These are phyloP conservation scores for Dioscorea alata DNA, from an alignment of 106 monocot species.

Conservation along the genomic window DNA sequence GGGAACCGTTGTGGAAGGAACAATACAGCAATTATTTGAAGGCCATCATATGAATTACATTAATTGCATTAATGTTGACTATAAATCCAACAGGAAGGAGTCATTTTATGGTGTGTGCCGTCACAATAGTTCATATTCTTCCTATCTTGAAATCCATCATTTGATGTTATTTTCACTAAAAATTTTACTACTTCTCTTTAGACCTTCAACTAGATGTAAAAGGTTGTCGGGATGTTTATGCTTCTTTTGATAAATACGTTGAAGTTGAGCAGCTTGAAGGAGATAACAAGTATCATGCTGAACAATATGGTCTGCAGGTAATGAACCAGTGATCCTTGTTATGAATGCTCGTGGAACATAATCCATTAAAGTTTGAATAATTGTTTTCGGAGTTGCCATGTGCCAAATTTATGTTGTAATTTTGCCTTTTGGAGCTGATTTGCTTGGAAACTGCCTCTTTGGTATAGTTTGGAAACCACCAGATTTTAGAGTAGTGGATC, in stretches of 20 bases:
- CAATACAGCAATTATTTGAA: conserved; percentile 78
- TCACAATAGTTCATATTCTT: no score
- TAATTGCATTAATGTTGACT: conserved; percentile 80
- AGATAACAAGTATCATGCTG: conserved; percentile 95
- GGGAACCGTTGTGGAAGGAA: conserved; percentile 76
- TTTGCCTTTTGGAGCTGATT: no score
- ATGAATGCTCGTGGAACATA: no score
- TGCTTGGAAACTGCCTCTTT: no score
- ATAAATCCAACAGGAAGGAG: conserved; percentile 69
- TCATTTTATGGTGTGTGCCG: conserved; percentile 59
- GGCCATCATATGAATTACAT: conserved; percentile 87
- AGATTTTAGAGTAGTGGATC: no score
- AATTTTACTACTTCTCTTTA: conserved; percentile 14
- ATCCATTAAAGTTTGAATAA: no score
- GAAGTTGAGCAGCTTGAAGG: conserved; percentile 90
- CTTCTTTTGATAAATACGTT: conserved; percentile 95
- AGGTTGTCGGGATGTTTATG: conserved; percentile 96
- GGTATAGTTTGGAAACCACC: no score
- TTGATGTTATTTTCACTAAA: not conserved
- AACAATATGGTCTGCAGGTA: conserved; percentile 87
- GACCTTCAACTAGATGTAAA: conserved; percentile 93
- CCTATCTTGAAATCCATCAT: not conserved
- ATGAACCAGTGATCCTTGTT: no score
- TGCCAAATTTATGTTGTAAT: no score
- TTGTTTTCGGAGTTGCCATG: no score